phyloP scores from a whole-genome alignment of 2,329 filamentous ascomycete genomes.

The Penicillium sp. region DNA sequence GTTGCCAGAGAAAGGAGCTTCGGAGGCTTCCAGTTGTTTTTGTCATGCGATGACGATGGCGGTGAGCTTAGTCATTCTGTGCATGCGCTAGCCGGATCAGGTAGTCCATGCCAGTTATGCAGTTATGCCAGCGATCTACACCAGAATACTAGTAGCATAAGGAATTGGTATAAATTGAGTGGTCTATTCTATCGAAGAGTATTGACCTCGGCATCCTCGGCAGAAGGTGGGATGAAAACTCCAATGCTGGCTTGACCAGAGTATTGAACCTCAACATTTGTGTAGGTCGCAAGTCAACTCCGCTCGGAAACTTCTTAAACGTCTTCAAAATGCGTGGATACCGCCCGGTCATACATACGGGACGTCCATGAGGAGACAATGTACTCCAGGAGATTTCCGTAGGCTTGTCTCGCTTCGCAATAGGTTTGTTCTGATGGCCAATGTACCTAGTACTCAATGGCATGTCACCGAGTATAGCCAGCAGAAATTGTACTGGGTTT shows the following conservation, averaged over 20 bases:
- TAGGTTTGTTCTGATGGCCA: not conserved
- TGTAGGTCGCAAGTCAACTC: not conserved
- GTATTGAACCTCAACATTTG: not conserved
- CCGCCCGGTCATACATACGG: too few species aligned
- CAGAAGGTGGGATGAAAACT: not conserved
- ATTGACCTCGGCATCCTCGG: not conserved
- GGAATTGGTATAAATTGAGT: not conserved
- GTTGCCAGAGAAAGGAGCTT: conserved; percentile 2
- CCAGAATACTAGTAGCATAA: too few species aligned
- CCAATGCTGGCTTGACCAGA: not conserved
- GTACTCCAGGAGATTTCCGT: too few species aligned
- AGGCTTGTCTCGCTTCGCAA: not conserved
- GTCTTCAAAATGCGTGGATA: too few species aligned
- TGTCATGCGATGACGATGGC: conserved; percentile 6
- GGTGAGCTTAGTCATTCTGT: not conserved
- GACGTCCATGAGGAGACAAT: too few species aligned
- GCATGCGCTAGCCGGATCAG: not conserved
- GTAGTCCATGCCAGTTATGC: not conserved
- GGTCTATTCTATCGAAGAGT: not conserved
- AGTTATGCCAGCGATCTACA: not conserved
- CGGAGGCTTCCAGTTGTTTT: conserved; percentile 5
- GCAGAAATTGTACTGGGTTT: not conserved
- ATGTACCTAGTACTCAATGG: not conserved
- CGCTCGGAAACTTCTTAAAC: too few species aligned
- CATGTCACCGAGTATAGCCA: not conserved